phyloP scores from a whole-genome alignment of 2,329 filamentous ascomycete genomes.

The Fusarium sp. region DNA sequence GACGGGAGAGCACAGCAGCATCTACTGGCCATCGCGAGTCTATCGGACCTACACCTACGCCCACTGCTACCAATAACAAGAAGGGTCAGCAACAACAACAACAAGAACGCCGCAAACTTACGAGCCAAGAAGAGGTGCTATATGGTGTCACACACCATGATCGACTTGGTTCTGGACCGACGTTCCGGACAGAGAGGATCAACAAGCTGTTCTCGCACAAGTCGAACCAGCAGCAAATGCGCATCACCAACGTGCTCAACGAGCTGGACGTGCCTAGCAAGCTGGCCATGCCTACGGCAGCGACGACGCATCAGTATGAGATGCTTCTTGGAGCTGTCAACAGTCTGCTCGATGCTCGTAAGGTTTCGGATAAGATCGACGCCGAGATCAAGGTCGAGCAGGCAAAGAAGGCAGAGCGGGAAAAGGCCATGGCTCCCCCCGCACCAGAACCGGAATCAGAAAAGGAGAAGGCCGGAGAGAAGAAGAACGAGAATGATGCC shows the following conservation, averaged over 20 bases:
- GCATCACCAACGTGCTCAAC: constrained; percentile 74
- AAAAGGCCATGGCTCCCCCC: constrained; percentile 47
- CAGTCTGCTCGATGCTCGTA: constrained; percentile 73
- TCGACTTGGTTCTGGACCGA: constrained; percentile 82
- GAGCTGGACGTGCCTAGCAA: constrained; percentile 75
- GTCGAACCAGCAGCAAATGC: constrained; percentile 75
- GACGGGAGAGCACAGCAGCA: constrained; percentile 63
- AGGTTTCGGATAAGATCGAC: constrained; percentile 77
- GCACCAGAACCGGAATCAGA: constrained; percentile 31
- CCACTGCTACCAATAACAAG: constrained; percentile 56
- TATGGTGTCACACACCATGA: constrained; percentile 90
- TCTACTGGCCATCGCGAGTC: constrained; percentile 52
- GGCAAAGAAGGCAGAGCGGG: constrained; percentile 63
- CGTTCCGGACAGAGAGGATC: constrained; percentile 86
- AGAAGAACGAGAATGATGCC: constrained; percentile 19
- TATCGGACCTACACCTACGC: constrained; percentile 44
- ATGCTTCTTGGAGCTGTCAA: constrained; percentile 72
- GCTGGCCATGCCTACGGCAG: constrained; percentile 76
- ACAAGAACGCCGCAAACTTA: constrained; percentile 71
- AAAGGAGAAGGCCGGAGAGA: constrained; percentile 23
- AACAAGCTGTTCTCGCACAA: constrained; percentile 81
- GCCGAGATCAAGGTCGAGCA: constrained; percentile 70
- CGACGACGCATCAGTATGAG: constrained; percentile 75
- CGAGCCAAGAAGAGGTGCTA: constrained; percentile 74
- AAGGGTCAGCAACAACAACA: constrained; percentile 53